Conservation (phyloP, 2,329 filamentous ascomycete species). For the Graphilbum fragrans region DNA sequence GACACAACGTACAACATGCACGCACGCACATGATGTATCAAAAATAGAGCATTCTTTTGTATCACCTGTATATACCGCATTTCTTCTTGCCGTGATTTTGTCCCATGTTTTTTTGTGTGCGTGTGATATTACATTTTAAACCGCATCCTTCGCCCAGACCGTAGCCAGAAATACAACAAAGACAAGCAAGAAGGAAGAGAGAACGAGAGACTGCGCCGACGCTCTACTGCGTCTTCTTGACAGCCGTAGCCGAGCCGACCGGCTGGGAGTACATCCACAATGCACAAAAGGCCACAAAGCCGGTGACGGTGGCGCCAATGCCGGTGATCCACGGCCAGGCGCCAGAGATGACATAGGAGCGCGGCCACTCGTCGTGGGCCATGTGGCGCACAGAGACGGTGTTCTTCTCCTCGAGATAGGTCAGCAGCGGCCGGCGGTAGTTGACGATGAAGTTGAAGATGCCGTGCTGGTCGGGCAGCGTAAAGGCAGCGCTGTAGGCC, state of each 20-base stretch:
- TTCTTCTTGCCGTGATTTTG: background rate
- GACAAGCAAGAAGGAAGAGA: background rate
- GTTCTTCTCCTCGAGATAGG: conserved; percentile 81
- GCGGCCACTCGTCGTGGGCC: conserved; percentile 91
- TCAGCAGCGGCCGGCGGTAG: conserved; percentile 91
- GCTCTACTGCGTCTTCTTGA: conserved; percentile 34
- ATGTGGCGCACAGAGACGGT: conserved; percentile 93
- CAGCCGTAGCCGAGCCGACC: conserved; percentile 16
- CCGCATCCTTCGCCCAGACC: background rate
- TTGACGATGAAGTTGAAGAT: conserved; percentile 98
- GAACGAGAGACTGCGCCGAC: background rate
- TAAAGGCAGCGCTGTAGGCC: conserved; percentile 65
- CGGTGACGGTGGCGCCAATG: conserved; percentile 69
- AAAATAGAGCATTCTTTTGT: no score
- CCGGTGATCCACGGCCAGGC: conserved; percentile 94
- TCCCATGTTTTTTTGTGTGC: background rate
- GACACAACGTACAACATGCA: no score
- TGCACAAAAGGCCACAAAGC: conserved; percentile 74
- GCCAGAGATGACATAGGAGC: conserved; percentile 78
- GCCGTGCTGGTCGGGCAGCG: conserved; percentile 88
- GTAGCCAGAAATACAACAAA: background rate
- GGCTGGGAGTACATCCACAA: conserved; percentile 71
- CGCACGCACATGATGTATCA: no score
- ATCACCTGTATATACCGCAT: background rate
- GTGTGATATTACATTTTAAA: background rate